These are phyloP conservation scores for Cryptococcus sp. DNA, from an alignment of 1,284 basidiomycete species.

Conservation along the genomic window DNA sequence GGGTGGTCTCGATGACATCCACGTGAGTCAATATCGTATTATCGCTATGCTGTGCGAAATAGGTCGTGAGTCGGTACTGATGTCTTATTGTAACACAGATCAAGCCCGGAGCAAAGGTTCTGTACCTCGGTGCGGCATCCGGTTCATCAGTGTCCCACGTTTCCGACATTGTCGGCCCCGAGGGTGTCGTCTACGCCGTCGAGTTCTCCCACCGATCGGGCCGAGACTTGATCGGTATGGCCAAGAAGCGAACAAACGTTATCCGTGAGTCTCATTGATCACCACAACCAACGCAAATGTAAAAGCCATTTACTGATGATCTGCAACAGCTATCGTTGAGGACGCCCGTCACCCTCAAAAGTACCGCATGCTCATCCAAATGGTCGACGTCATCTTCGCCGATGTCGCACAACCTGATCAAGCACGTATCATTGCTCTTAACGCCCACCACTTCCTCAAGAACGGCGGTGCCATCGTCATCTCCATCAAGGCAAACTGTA, in stretches of 20 bases:
- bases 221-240: slow-evolving; percentile 98
- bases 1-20: slow-evolving; percentile 92
- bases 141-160: slow-evolving; percentile 99
- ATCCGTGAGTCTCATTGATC: slow-evolving; percentile 69
- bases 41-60: neutral
- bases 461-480: slow-evolving; percentile 90
- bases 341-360: slow-evolving; percentile 93
- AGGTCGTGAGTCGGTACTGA: neutral
- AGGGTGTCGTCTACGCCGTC: slow-evolving; percentile 96
- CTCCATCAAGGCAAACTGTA: slow-evolving; percentile 99
- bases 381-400: slow-evolving; percentile 95
- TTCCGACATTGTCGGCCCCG: slow-evolving; percentile 95
- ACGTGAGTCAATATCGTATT: slow-evolving; percentile 48
- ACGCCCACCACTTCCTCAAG: slow-evolving; percentile 96
- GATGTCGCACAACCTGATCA: slow-evolving; percentile 99
- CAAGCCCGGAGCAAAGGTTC: slow-evolving; percentile 89
- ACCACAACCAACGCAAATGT: neutral
- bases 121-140: slow-evolving; percentile 92
- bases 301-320: neutral
- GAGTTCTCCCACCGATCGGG: slow-evolving; percentile 97
- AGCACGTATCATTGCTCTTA: slow-evolving; percentile 89
- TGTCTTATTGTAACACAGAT: slow-evolving; percentile 56
- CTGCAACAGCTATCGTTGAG: slow-evolving; percentile 82
- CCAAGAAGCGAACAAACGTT: slow-evolving; percentile 98
- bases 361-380: slow-evolving; percentile 91